Evolutionary conservation across 106 monocot species (phyloP).

Genomic region (Dactylorhiza incarnata): DNA sequence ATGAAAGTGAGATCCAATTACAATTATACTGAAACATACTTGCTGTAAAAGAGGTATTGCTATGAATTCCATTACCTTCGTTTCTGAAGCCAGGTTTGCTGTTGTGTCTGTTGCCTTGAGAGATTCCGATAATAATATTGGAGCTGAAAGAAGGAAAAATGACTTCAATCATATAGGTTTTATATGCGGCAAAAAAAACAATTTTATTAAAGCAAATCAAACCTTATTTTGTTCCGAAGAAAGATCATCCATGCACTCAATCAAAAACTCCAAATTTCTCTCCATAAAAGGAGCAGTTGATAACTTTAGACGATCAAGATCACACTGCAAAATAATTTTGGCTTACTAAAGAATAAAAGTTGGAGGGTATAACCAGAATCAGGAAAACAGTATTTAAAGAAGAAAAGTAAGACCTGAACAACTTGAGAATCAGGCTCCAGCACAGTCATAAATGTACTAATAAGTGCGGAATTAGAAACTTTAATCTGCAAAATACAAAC

Average conservation of each 20-base stretch:
- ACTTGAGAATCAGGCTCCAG: constrained; percentile 87
- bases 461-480: constrained; percentile 93
- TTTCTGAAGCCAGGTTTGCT: constrained; percentile 92
- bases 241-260: constrained; percentile 99
- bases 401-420: constrained; percentile 46
- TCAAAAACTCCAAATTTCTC: constrained; percentile 92
- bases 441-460: constrained; percentile 91
- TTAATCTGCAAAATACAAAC: constrained; percentile 50
- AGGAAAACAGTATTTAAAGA: not conserved
- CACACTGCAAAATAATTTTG: constrained; percentile 50
- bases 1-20: too few species aligned
- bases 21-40: too few species aligned
- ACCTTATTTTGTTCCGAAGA: constrained; percentile 94
- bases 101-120: constrained; percentile 85
- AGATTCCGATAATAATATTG: constrained; percentile 93
- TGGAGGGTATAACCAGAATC: not conserved
- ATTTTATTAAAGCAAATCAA: not conserved
- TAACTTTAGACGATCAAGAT: constrained; percentile 81
- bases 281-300: constrained; percentile 88
- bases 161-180: not conserved
- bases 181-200: not conserved
- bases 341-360: not conserved
- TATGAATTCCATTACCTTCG: constrained; percentile 46
- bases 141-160: constrained; percentile 39
- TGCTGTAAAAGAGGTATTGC: not conserved